Evolutionary conservation across 306 rosid species (phyloP).

Genomic region (Argentina anserina): DNA sequence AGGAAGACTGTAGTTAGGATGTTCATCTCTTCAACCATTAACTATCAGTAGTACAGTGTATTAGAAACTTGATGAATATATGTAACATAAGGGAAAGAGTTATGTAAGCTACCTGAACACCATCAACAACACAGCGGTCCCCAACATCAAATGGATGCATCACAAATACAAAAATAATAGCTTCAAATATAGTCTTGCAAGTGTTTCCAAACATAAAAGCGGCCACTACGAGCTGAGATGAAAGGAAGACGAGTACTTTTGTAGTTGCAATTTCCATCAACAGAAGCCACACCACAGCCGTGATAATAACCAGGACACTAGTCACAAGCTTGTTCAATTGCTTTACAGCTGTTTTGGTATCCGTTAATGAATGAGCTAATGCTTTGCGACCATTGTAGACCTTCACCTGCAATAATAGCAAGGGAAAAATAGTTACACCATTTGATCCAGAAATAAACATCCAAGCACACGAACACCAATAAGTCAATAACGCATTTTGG

Average conservation of each 20-base stretch:
- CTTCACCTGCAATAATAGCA: constrained; percentile 55
- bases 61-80: constrained; percentile 12
- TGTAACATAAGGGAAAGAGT: constrained; percentile 2
- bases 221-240: constrained; percentile 70
- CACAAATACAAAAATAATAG: constrained; percentile 80
- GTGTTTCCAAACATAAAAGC: constrained; percentile 87
- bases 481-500: neutral
- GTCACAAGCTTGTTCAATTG: constrained; percentile 76
- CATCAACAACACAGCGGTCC: constrained; percentile 82
- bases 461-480: neutral
- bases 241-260: constrained; percentile 71
- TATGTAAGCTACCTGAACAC: constrained; percentile 56
- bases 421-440: neutral
- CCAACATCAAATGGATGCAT: constrained; percentile 99
- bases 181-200: constrained; percentile 86
- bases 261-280: constrained; percentile 86
- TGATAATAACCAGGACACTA: constrained; percentile 40
- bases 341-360: constrained; percentile 87
- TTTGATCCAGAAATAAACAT: neutral
- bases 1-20: constrained; percentile 82
- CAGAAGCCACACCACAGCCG: constrained; percentile 69
- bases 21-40: constrained; percentile 95
- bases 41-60: constrained; percentile 38
- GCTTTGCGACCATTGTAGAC: constrained; percentile 80
- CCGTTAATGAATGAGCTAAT: constrained; percentile 73